phyloP scores from a whole-genome alignment of 768 basidiomycete species.

The Nidularia pulvinata region DNA sequence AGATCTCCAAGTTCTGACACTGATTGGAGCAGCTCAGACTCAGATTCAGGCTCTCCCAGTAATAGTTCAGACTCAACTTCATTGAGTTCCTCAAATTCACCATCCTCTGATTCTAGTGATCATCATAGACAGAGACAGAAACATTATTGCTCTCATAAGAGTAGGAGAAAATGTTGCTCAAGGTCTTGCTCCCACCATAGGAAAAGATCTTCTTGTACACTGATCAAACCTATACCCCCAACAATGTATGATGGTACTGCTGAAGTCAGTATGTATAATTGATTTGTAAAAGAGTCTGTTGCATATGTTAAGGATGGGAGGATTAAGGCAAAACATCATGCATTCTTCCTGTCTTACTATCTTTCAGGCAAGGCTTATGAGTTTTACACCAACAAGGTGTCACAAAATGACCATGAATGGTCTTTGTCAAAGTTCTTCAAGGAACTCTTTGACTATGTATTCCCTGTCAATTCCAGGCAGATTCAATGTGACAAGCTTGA shows the following conservation, averaged over 20 bases:
- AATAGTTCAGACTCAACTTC: too few species aligned
- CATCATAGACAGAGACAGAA: not conserved
- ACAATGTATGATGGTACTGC: conserved; percentile 19
- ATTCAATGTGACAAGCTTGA: conserved; percentile 21
- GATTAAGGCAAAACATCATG: conserved; percentile 5
- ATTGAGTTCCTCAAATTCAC: too few species aligned
- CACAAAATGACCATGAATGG: conserved; percentile 19
- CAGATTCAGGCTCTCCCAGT: too few species aligned
- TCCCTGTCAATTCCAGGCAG: conserved; percentile 23
- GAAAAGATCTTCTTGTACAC: not conserved
- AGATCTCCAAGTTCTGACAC: too few species aligned
- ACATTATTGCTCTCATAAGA: not conserved
- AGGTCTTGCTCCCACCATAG: not conserved
- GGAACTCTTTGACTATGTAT: conserved; percentile 33
- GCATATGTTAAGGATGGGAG: conserved; percentile 16
- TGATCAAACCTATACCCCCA: conserved; percentile 18
- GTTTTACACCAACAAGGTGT: conserved; percentile 28
- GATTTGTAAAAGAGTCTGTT: conserved; percentile 19
- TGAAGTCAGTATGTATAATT: conserved; percentile 14
- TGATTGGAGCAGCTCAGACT: too few species aligned
- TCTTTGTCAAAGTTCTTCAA: conserved; percentile 21
- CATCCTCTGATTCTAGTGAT: too few species aligned
- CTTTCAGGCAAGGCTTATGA: conserved; percentile 23
- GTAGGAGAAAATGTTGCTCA: not conserved
- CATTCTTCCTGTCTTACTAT: conserved; percentile 19